phyloP scores from a whole-genome alignment of 805 yeast genomes.

The Torulaspora quercuum region DNA sequence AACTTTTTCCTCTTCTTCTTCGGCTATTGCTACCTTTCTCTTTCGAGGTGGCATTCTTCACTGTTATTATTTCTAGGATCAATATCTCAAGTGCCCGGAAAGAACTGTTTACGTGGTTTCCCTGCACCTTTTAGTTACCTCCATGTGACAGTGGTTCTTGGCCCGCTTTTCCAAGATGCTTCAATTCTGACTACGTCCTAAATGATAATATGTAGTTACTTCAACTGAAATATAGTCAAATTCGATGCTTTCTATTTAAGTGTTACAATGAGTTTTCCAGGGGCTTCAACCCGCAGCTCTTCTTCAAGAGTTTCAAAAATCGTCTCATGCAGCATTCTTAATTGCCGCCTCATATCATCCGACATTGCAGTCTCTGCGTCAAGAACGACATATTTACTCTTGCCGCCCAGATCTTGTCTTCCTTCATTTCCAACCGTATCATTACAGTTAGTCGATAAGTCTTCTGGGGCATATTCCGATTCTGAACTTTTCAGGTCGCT shows the following conservation, averaged over 20 bases:
- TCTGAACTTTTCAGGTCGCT: conserved; percentile 16
- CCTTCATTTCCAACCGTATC: conserved; percentile 23
- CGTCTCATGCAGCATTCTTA: conserved; percentile 15
- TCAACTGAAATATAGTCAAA: too few species aligned
- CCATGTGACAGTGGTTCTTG: too few species aligned
- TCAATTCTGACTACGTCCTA: too few species aligned
- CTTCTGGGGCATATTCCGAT: conserved; percentile 1
- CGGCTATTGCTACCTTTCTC: conserved; percentile 18
- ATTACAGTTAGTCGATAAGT: conserved; percentile 42
- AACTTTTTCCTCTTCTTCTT: conserved; percentile 13
- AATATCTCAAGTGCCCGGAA: not conserved
- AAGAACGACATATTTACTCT: conserved; percentile 10
- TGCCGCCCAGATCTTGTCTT: conserved; percentile 38
- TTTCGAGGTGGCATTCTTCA: conserved; percentile 26
- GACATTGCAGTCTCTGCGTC: conserved; percentile 16
- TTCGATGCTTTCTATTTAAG: conserved; percentile 13
- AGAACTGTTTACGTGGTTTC: too few species aligned
- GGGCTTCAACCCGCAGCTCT: conserved; percentile 19
- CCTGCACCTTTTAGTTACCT: too few species aligned
- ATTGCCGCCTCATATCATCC: conserved; percentile 9
- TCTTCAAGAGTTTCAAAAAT: conserved; percentile 18
- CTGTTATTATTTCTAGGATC: conserved; percentile 1
- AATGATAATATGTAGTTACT: too few species aligned
- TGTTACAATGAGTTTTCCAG: conserved; percentile 21
- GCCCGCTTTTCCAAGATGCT: too few species aligned